Conservation (phyloP, 2,329 filamentous ascomycete species). For the Phialophora tarda region DNA sequence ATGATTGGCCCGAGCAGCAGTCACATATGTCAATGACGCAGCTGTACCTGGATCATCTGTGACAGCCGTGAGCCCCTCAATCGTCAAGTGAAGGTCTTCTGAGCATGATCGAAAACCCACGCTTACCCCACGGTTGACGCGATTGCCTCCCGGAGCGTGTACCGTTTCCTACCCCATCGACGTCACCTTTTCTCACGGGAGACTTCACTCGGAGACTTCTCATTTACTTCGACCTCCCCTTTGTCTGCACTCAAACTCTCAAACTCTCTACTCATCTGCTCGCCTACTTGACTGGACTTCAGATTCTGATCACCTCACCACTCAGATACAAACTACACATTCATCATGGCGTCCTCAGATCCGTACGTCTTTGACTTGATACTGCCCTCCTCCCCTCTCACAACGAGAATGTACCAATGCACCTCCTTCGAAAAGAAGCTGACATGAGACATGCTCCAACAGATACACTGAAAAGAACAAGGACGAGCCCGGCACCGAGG, state of each 20-base stretch:
- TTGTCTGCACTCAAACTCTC: not conserved
- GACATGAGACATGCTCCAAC: conserved; percentile 47
- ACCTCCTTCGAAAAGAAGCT: not conserved
- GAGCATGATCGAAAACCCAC: not conserved
- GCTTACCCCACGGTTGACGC: conserved; percentile 4
- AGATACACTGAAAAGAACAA: conserved; percentile 80
- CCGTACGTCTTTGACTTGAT: conserved; percentile 18
- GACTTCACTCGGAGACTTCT: not conserved
- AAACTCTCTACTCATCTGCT: not conserved
- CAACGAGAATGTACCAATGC: no score
- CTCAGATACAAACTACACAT: not conserved
- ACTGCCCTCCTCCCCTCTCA: not conserved
- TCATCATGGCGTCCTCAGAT: conserved; percentile 34
- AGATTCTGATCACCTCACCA: conserved; percentile 5
- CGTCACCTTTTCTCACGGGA: conserved; percentile 18
- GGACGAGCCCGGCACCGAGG: conserved; percentile 71
- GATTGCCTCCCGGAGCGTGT: conserved; percentile 1
- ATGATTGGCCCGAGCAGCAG: not conserved
- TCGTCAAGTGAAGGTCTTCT: not conserved
- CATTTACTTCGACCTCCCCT: not conserved
- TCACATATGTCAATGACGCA: conserved; percentile 15
- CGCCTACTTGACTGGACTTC: conserved; percentile 4
- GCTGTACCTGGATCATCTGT: conserved; percentile 13
- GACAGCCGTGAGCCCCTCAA: conserved; percentile 8
- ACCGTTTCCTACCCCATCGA: conserved; percentile 9